phyloP scores from a whole-genome alignment of 805 yeast species.

The Yamadazyma paraphyllophila region DNA sequence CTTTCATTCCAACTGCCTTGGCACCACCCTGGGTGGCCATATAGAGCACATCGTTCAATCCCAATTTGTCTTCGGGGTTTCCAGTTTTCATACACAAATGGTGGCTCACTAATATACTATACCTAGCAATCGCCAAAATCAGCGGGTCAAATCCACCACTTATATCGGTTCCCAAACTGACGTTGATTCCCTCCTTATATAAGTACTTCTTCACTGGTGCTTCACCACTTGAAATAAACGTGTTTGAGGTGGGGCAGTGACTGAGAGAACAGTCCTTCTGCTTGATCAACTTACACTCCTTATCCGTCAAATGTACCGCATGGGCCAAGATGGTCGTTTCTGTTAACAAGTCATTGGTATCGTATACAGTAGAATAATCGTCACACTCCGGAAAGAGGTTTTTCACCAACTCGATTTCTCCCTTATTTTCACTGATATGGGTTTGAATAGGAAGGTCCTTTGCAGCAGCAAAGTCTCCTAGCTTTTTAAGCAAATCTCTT shows the following conservation, averaged over 20 bases:
- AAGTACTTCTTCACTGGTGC: conserved; percentile 70
- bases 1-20: conserved; percentile 56
- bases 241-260: conserved; percentile 92
- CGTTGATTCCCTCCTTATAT: conserved; percentile 63
- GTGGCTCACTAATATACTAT: conserved; percentile 38
- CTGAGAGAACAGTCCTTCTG: conserved; percentile 65
- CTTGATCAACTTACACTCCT: conserved; percentile 60
- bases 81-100: conserved; percentile 38
- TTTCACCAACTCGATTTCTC: conserved; percentile 73
- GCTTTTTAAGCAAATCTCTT: conserved; percentile 53
- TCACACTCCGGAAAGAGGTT: conserved; percentile 68
- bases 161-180: conserved; percentile 57
- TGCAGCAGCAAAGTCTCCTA: conserved; percentile 56
- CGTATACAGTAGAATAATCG: conserved; percentile 76
- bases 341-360: conserved; percentile 56
- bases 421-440: conserved; percentile 79
- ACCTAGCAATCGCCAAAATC: conserved; percentile 34
- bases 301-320: conserved; percentile 69
- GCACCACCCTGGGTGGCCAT: conserved; percentile 94
- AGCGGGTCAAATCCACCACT: conserved; percentile 44
- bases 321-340: conserved; percentile 82
- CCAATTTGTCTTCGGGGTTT: conserved; percentile 48
- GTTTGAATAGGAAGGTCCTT: conserved; percentile 74
- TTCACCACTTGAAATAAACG: conserved; percentile 86
- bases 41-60: conserved; percentile 69